Conservation (phyloP, 2,329 filamentous ascomycete genomes). For the Grosmannia penicillata region DNA sequence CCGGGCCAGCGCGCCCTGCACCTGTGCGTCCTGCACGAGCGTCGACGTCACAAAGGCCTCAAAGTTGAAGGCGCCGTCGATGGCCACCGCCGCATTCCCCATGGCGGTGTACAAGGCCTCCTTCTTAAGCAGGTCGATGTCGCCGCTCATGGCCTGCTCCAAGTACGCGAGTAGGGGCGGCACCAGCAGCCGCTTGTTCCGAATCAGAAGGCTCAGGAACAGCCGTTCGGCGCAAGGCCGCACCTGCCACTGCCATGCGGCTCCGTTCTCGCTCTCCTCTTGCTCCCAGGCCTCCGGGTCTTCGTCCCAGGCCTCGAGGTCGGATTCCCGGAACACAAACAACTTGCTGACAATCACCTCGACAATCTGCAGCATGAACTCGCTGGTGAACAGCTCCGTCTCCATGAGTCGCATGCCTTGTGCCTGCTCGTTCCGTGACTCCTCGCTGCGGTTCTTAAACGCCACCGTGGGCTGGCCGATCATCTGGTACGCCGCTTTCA, state of each 20-base stretch:
- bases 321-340: constrained; percentile 72
- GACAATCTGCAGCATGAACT: constrained; percentile 68
- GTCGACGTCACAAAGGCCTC: constrained; percentile 62
- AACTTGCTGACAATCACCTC: constrained; percentile 75
- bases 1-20: constrained; percentile 48
- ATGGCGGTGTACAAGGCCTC: constrained; percentile 92
- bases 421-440: constrained; percentile 63
- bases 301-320: constrained; percentile 84
- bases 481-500: constrained; percentile 77
- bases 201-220: constrained; percentile 78
- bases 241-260: constrained; percentile 84
- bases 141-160: constrained; percentile 53
- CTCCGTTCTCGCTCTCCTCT: constrained; percentile 68
- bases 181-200: constrained; percentile 72
- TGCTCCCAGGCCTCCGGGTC: constrained; percentile 94
- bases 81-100: constrained; percentile 65
- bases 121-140: constrained; percentile 62
- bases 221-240: constrained; percentile 87
- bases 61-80: constrained; percentile 68
- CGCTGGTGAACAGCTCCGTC: constrained; percentile 56
- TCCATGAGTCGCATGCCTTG: constrained; percentile 57
- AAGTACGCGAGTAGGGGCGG: constrained; percentile 75
- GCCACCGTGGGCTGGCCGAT: constrained; percentile 67
- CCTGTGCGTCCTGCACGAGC: constrained; percentile 64
- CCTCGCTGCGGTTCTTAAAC: constrained; percentile 66